Conservation (phyloP, 2,329 filamentous ascomycete species). For the Sarocladium strictum region DNA sequence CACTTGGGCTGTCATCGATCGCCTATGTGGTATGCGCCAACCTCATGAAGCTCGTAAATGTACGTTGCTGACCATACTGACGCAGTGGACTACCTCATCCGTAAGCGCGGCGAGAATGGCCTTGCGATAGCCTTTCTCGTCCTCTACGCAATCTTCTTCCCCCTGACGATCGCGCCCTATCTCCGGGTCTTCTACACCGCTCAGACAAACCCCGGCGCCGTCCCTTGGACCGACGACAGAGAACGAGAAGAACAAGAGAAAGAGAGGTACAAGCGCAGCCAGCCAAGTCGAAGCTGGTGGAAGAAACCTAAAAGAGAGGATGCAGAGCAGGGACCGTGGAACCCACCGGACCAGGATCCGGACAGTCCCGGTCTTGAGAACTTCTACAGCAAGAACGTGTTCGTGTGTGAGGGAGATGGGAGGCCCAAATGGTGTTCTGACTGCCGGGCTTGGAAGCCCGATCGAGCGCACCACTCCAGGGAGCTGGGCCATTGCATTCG, state of each 20-base stretch:
- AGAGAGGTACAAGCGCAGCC: constrained; percentile 4
- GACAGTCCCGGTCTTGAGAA: constrained; percentile 63
- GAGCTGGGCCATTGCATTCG: constrained; percentile 75
- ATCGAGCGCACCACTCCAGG: constrained; percentile 80
- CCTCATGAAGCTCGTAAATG: constrained; percentile 1
- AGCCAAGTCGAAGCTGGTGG: not conserved
- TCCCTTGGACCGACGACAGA: constrained; percentile 52
- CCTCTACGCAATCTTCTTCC: constrained; percentile 66
- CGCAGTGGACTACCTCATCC: constrained; percentile 66
- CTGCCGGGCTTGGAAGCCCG: constrained; percentile 83
- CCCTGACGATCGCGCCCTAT: constrained; percentile 62
- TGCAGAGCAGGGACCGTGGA: constrained; percentile 24
- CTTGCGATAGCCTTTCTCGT: constrained; percentile 64
- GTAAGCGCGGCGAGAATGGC: constrained; percentile 37
- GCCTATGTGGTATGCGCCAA: constrained; percentile 56
- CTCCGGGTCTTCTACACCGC: constrained; percentile 65
- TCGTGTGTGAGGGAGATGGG: constrained; percentile 77
- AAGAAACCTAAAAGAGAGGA: constrained; percentile 17
- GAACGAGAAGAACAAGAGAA: constrained; percentile 15
- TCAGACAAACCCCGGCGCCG: constrained; percentile 64
- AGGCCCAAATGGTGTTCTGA: constrained; percentile 80
- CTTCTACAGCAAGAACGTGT: constrained; percentile 79
- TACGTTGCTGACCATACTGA: constrained; percentile 10
- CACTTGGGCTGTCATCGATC: constrained; percentile 64
- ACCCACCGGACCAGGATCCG: constrained; percentile 39